These are phyloP conservation scores for Blastobotrys apis DNA, from an alignment of 1,139 yeast genomes.

Conservation along the genomic window DNA sequence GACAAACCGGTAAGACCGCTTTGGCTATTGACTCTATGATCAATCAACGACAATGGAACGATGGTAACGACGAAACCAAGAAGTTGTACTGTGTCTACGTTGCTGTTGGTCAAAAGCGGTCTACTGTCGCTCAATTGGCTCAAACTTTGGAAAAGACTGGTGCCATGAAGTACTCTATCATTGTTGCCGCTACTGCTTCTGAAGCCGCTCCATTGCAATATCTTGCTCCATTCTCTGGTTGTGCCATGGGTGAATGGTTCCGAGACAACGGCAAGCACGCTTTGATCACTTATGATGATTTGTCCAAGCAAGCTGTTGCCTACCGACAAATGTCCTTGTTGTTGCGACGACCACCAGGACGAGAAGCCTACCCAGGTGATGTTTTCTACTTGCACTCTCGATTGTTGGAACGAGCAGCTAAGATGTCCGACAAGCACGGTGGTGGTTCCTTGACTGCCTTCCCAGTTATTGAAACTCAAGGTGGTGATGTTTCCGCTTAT, in stretches of 20 bases:
- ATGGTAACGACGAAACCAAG: constrained; percentile 90
- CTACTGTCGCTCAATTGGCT: constrained; percentile 98
- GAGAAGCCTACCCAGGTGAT: constrained; percentile 98
- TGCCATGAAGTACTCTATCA: constrained; percentile 95
- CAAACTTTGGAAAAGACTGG: constrained; percentile 98
- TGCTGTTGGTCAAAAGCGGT: constrained; percentile 99
- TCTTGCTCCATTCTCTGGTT: constrained; percentile 99
- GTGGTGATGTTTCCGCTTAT: constrained; percentile 99
- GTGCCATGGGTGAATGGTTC: constrained; percentile 99
- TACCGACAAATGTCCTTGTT: constrained; percentile 98
- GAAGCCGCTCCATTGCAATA: constrained; percentile 99
- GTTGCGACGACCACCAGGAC: constrained; percentile 96
- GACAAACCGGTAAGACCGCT: constrained; percentile 99
- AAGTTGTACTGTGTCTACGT: constrained; percentile 99
- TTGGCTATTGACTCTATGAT: constrained; percentile 97
- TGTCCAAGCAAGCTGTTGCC: constrained; percentile 99
- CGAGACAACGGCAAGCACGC: constrained; percentile 99
- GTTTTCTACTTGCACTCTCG: constrained; percentile 96
- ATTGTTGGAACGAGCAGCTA: constrained; percentile 95
- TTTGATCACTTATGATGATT: constrained; percentile 93
- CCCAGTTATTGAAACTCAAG: constrained; percentile 97
- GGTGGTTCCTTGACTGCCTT: constrained; percentile 95
- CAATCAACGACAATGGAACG: constrained; percentile 99
- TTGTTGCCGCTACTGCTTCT: constrained; percentile 99
- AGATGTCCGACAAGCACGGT: constrained; percentile 86